Conservation (phyloP, 768 basidiomycete species). For the Austroboletus festivus region DNA sequence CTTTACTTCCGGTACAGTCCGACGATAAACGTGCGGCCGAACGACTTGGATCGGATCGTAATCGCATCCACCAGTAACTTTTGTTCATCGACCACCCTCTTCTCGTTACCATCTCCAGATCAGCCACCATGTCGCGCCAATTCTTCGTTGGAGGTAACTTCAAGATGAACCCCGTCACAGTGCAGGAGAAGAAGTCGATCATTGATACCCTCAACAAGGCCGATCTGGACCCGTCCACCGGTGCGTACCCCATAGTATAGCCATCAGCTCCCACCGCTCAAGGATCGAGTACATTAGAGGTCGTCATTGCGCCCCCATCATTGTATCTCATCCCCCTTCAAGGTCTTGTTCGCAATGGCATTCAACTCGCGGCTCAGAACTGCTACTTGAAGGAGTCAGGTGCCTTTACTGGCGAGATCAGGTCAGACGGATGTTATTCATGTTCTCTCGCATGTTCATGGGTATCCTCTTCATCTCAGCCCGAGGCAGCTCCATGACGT, state of each 20-base stretch:
- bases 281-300: conserved; percentile 51
- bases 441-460: neutral
- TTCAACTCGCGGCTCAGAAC: conserved; percentile 90
- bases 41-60: conserved; percentile 2
- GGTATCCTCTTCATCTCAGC: conserved; percentile 35
- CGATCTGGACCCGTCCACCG: conserved; percentile 70
- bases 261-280: conserved; percentile 7
- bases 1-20: conserved; percentile 5
- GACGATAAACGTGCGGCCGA: neutral
- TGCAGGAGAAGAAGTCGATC: conserved; percentile 61
- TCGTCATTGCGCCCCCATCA: conserved; percentile 88
- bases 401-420: conserved; percentile 97
- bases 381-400: conserved; percentile 79
- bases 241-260: conserved; percentile 38
- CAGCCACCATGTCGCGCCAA: conserved; percentile 65
- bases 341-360: conserved; percentile 56
- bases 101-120: neutral
- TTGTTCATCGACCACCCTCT: neutral
- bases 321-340: conserved; percentile 80
- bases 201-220: conserved; percentile 74
- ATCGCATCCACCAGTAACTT: neutral
- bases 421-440: conserved; percentile 42
- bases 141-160: conserved; percentile 98
- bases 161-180: conserved; percentile 89
- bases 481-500: conserved; percentile 83